Base-by-base conservation (phyloP, 2,329 filamentous ascomycete species). In the Botrytis cinerea region DNA sequence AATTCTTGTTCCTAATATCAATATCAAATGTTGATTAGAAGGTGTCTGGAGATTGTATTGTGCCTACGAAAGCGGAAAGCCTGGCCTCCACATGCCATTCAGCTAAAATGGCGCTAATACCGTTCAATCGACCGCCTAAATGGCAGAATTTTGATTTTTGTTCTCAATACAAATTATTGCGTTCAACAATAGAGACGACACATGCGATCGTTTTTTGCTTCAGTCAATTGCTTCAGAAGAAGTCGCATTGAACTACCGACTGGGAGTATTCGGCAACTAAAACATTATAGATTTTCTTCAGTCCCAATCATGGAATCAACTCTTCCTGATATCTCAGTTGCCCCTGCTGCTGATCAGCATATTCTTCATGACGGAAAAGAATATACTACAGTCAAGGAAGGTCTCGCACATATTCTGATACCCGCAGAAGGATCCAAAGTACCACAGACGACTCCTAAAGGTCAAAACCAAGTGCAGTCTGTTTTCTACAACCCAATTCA, bases 401-500 rank as follows among this genome's bases (percentile, higher is more conserved):
- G 91, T 9, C 82, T 87, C n/a, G 91, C 91, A 54, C 86, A 90
- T 76, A 92, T 93, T 74, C 84, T 93, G 20, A 87, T 90, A 20
- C 90, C 90, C 1, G 84, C 84, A 48, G 83, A 84, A 45, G 84
- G 84, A 20, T 83, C 85, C n/a, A 85, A 83, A 38, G 79, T 85
- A 77, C 81, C 84, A 76, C 80, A 87, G 82, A 77, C 81, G 2
- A 82, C 75, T 69, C 82, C 74, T 74, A 80, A 85, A 73, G 87
- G 89, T 79, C 84, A 87, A 74, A 87, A 90, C 70, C 86, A 89
- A 78, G 86, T 90, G 57, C 88, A 91, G 78, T 92, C 95, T 79
- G 97, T 99, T 73, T 99, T 99, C 81, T 99, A 99, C 87, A 99
- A 99, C 79, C 95, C 96, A 0, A 98, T 99, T 72, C 96, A 99